A percentile compares a stretch with the other conserved stretches of the same genome.
Evolutionary conservation across 306 rosid genomes (phyloP).

Genomic region (Sechiopsis laciniata): DNA sequence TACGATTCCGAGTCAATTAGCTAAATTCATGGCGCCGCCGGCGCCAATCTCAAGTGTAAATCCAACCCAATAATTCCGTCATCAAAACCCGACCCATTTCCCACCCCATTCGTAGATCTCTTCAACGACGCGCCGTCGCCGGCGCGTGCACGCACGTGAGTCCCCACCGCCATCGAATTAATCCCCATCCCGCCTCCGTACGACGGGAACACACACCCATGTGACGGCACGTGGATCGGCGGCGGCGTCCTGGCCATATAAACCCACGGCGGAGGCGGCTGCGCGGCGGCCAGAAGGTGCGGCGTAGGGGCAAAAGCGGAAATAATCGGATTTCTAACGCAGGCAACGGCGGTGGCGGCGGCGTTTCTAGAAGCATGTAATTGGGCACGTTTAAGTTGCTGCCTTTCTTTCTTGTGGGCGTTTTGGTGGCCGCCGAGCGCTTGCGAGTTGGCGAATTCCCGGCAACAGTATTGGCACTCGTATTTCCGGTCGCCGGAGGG

Average conservation of each 20-base stretch:
- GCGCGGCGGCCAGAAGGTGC: constrained; percentile 60
- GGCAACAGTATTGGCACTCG: constrained; percentile 91
- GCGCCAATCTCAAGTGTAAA: constrained; percentile 78
- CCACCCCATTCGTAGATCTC: constrained; percentile 23
- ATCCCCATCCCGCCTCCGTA: constrained; percentile 27
- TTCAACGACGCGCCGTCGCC: constrained; percentile 17
- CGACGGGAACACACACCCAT: constrained; percentile 56
- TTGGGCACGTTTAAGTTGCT: constrained; percentile 84
- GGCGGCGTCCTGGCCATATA: constrained; percentile 61
- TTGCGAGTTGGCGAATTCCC: constrained; percentile 94
- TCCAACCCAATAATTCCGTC: constrained; percentile 69
- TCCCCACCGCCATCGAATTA: constrained; percentile 48
- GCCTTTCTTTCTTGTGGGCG: constrained; percentile 97
- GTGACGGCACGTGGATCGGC: constrained; percentile 1
- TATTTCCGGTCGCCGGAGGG: constrained; percentile 65
- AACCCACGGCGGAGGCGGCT: constrained; percentile 40
- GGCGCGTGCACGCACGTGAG: constrained; percentile 50
- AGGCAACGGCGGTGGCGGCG: constrained; percentile 75
- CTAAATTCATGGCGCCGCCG: constrained; percentile 48
- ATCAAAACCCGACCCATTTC: constrained; percentile 65
- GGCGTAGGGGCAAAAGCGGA: constrained; percentile 82
- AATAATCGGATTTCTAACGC: constrained; percentile 73
- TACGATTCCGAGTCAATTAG: no score
- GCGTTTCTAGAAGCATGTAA: constrained; percentile 76
- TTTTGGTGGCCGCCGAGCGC: constrained; percentile 98